Conservation (phyloP, 2,329 filamentous ascomycete species). For the Aspergillus sp. region DNA sequence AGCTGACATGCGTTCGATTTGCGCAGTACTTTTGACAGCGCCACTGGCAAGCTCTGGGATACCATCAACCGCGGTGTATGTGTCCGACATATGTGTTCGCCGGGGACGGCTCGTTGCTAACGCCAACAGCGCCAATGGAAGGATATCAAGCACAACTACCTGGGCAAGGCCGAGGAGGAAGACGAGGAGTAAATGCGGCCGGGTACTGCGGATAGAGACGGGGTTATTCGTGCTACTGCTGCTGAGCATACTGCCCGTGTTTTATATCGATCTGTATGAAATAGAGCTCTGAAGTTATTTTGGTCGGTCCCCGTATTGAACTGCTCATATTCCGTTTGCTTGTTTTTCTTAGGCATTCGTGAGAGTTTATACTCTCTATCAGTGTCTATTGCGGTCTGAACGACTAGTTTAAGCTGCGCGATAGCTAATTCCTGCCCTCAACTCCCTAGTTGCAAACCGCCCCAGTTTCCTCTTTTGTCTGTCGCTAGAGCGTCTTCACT, state of each 20-base stretch:
- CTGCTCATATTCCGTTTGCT: no score
- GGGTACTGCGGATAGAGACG: neutral
- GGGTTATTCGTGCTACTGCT: no score
- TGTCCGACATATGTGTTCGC: slow-evolving; percentile 18
- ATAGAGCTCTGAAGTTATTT: neutral
- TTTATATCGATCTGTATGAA: neutral
- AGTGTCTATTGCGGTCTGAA: no score
- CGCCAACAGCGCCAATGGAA: slow-evolving; percentile 91
- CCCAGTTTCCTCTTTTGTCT: no score
- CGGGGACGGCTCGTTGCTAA: slow-evolving; percentile 1
- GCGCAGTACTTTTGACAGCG: slow-evolving; percentile 68
- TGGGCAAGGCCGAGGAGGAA: slow-evolving; percentile 58
- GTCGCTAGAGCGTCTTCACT: no score
- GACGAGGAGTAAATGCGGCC: slow-evolving; percentile 37
- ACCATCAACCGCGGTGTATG: slow-evolving; percentile 82
- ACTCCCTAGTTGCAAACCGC: no score
- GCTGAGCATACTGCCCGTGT: no score
- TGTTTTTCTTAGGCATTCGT: no score
- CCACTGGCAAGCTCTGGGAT: slow-evolving; percentile 84
- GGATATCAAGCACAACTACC: slow-evolving; percentile 88
- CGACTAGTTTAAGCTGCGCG: no score
- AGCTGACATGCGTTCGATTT: slow-evolving; percentile 4
- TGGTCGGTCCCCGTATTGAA: no score
- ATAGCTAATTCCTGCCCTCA: no score
- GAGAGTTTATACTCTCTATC: no score